Base-by-base conservation (phyloP, 768 basidiomycete genomes). In the Leucogyrophana mollusca region DNA sequence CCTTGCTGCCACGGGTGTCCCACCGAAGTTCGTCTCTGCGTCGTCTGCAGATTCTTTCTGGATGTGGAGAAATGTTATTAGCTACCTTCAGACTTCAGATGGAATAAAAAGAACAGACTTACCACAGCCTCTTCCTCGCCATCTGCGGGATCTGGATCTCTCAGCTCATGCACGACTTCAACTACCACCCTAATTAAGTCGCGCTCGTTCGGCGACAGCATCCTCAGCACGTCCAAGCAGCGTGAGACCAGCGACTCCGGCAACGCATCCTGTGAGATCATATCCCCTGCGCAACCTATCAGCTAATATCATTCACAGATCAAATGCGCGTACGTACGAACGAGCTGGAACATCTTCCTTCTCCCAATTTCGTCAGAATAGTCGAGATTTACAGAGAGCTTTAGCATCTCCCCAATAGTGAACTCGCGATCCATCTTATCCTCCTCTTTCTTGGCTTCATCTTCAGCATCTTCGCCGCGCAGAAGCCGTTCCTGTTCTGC, bases 281-380 rank as follows among this genome's bases (percentile, higher is more conserved):
- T 94, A 40, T 86, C 82, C 17, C 87, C 88, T 90, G 52, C 3
- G 30, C 47, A 25, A 38, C 27, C 38, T 4, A 38, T 32, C 13
- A 55, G 37, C 17, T 25, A 7, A 9, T 38, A 27, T 21, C 33
- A n/a, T 20, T 18, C 30, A 35, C 9, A 45, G 39, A 21, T 46
- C 49, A 32, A 34, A n/a, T n/a, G 14, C 4, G 6, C 20, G 18
- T 4, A 16, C 88, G 65, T 51, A 87, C 92, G 82, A 55, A 94
- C 82, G 24, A 94, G 82, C 40, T 80, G 74, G 57, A 88, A 89
- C 85, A 94, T 93, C 66, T 87, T 88, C 48, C 92, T 69, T 49
- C 92, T 69, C 3, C 95, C 94, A 49, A 87, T 89, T 64, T 96
- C 93, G 67, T 98, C 95, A 0, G 84, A 79, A 56, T 94, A 97